Base-by-base conservation (phyloP, 495 filamentous ascomycete species). In the Lasiosphaeria miniovina region DNA sequence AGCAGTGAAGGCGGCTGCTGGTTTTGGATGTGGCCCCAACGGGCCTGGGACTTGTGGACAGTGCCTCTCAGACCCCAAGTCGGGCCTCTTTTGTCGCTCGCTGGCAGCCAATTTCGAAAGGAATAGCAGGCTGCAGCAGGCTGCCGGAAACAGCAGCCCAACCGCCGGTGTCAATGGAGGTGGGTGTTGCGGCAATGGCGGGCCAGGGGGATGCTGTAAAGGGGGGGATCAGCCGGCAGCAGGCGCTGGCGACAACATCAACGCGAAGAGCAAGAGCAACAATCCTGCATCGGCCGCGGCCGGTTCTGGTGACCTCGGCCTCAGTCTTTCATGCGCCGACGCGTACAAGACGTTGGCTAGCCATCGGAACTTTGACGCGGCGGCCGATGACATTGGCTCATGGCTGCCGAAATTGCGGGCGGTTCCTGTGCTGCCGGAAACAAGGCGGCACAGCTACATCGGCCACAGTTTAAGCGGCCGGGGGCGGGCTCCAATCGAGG, bases 11-110 rank as follows among this genome's bases (percentile, higher is more conserved):
- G 12, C 36, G 14, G 48, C 62, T 4, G 45, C 51, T 15, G 57
- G 57, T 17, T 61, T 54, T 33, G 67, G 78, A 24, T 80, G 84
- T 57, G 89, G 88, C 60, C 79, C 80, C 55, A 87, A 88, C 58
- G 85, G 89, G 0, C 91, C 91, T 1, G 91, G 91, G 10, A 88
- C 88, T 31, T 96, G 91, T 66, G 80, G 84, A 4, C 88, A 93
- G 70, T 96, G 91, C 68, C 82, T 85, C 36, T 78, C 83, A 6
- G 88, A 94, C 70, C 88, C 91, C 2, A 84, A 84, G 62, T 89
- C 90, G 32, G 90, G 87, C 12, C 82, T 93, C 60, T 96, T 96
- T 78, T 96, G 91, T 75, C 89, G 90, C 64, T 89, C 86, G 38
- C 82, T 95, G 17, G 90, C 90, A 58, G 88, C 88, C 61, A 84